These are phyloP conservation scores for Hypoxylon sp. DNA, from an alignment of 2,329 filamentous ascomycete genomes.

Conservation along the genomic window DNA sequence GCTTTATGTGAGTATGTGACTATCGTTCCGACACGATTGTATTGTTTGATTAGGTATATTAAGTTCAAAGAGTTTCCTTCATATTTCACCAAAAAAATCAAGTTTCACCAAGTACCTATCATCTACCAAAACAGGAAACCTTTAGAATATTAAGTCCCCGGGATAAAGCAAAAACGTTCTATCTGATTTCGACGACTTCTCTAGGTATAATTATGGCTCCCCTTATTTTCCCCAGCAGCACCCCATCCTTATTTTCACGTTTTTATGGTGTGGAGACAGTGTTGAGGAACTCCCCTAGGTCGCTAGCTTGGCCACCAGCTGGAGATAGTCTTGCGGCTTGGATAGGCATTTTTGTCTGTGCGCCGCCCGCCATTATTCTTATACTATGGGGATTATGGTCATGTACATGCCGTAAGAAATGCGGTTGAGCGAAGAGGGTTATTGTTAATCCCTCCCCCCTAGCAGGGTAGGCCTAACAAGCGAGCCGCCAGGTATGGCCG, in stretches of 20 bases:
- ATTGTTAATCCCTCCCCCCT: background rate
- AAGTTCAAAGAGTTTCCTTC: background rate
- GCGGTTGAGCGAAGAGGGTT: background rate
- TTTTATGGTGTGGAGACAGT: background rate
- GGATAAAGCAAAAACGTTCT: background rate
- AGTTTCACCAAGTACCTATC: background rate
- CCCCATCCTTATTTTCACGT: background rate
- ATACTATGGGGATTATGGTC: constrained; percentile 32
- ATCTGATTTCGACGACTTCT: background rate
- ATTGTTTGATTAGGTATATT: background rate
- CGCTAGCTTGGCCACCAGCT: constrained; percentile 36
- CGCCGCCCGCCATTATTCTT: constrained; percentile 11
- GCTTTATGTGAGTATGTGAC: background rate
- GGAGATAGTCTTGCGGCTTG: constrained; percentile 35
- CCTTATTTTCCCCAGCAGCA: background rate
- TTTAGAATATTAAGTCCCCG: background rate
- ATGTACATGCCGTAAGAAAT: constrained; percentile 8
- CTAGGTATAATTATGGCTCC: constrained; percentile 14
- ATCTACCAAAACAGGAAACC: background rate
- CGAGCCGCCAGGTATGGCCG: background rate
- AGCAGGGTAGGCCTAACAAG: background rate
- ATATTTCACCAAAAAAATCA: background rate
- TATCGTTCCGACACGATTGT: background rate
- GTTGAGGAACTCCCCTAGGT: background rate
- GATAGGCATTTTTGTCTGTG: constrained; percentile 34